Base-by-base conservation (phyloP, 345 rosid genomes). In the Corymbia maculata region DNA sequence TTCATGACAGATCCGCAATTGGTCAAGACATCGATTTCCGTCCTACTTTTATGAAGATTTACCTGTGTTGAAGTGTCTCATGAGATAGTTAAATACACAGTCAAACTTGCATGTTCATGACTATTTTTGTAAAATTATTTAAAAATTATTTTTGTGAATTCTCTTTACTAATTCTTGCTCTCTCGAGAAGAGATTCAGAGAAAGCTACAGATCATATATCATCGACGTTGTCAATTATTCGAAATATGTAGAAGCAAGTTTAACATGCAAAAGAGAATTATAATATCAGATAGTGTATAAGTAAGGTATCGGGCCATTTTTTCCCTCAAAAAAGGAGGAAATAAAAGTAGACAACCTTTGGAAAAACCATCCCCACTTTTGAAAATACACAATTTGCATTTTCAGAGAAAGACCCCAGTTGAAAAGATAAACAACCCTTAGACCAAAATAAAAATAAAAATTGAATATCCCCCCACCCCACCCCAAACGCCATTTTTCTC, bases 381-480 rank as follows among this genome's bases (percentile, higher is more conserved):
- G 4, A 26, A 1, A 11, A 59, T 59, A n/a, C 13, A 28, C 68
- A 61, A 11, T 28, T 1, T 61, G 68, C 15, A 61, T 61, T 61
- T 61, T 61, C 0, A 61, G 32, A 61, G 30, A 26, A 59, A 61
- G 16, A 3, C 32, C 68, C 68, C 0, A 61, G 8, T 61, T 61
- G 1, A 24, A 24, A 24, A 59, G 66, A 59, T 0, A 26, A 10
- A 59, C 30, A 24, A 59, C 66, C 66, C 30, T 53, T 53, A 53
- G 9, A 52, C 22, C 57, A 3, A 52, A 17, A 52, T 6, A 17
- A 52, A 51, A 51, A 2, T 6, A 52, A 4, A 52, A 22, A 17
- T 0, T 0, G 19, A 52, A 1, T 7, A 17, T 4, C 0, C 57
- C 66, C n/a, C 30, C 30, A 0, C 66, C 30, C 3, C 66, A 59